A percentile compares a stretch with the other conserved stretches of the same genome.
Evolutionary conservation across 805 yeast species (phyloP).

Genomic region (Nakazawaea laoshanensis): DNA sequence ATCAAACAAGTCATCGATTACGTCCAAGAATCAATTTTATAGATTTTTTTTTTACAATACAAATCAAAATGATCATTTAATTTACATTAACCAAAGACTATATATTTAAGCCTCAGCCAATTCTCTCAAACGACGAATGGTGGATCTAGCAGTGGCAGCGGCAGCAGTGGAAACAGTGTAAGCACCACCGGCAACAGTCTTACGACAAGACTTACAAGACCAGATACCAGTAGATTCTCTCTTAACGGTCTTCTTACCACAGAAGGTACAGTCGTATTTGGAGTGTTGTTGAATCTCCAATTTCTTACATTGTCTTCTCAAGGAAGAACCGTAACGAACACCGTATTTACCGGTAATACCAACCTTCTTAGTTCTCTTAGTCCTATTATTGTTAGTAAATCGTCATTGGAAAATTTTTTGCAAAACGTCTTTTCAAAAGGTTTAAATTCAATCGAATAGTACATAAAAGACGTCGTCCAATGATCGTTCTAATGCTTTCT

Average conservation of each 20-base stretch:
- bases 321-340: conserved; percentile 99
- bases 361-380: conserved; percentile 99
- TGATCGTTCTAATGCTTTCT: too few species aligned
- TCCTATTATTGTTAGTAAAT: conserved; percentile 59
- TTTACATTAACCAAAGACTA: conserved; percentile 10
- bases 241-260: conserved; percentile 98
- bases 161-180: conserved; percentile 99
- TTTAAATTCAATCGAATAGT: neutral
- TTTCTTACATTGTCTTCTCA: conserved; percentile 99
- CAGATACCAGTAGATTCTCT: conserved; percentile 99
- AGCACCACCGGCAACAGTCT: conserved; percentile 99
- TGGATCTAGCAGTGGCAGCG: conserved; percentile 99
- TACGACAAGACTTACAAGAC: conserved; percentile 90
- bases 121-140: conserved; percentile 99
- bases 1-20: conserved; percentile 4
- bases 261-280: conserved; percentile 98
- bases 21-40: conserved; percentile 4
- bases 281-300: conserved; percentile 98
- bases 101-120: conserved; percentile 91
- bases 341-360: conserved; percentile 99
- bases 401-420: neutral
- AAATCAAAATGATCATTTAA: conserved; percentile 7
- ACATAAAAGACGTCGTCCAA: too few species aligned
- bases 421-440: neutral
- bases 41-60: neutral